Base-by-base conservation (phyloP, 73 alveolate genomes). In the Chromera velia region DNA sequence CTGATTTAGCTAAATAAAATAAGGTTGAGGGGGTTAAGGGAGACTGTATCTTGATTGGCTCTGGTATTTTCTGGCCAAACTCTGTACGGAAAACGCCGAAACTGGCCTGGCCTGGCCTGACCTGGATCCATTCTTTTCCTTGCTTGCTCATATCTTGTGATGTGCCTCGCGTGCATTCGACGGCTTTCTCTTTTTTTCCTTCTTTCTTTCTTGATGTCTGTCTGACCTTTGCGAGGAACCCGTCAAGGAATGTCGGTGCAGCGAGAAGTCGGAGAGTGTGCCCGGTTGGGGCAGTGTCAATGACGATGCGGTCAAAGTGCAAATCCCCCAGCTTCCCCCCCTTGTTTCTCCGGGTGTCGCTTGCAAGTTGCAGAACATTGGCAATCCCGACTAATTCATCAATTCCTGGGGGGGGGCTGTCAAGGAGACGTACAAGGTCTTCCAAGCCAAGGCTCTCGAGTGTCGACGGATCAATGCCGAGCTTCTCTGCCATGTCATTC, bases 351-450 rank as follows among this genome's bases (percentile, higher is more conserved):
- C 55, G 22, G 22, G 4, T 40, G 4, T 88, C 89, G 74, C 90
- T 93, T 1, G 94, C 87, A 49, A 85, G 83, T 63, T 87, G 91
- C 64, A 94, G 83, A 75, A 93, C 94, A 80, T 90, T 90, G 13
- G 95, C 97, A 34, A 94, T 86, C 31, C 94, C 88, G 47, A 94
- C 92, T 28, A 96, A 95, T 72, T 94, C 98, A 80, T 94, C 98
- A 45, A 92, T 86, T 6, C 98, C 98, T 64, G 98, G 93, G 81
- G 68, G 88, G 85, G 84, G 84, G 55, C 13, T 40, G 22, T 40
- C 55, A 13, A 40, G 13, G 55, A 40, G 55, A 7, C 13, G 4
- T 13, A 40, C 55, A 4, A 40, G 4, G 55, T 40, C 55, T 7
- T 13, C 55, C 4, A 40, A 7, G 4, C 55, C 55, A 13, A 40